phyloP scores from a whole-genome alignment of 768 basidiomycete species.

The Astraeus odoratus region DNA sequence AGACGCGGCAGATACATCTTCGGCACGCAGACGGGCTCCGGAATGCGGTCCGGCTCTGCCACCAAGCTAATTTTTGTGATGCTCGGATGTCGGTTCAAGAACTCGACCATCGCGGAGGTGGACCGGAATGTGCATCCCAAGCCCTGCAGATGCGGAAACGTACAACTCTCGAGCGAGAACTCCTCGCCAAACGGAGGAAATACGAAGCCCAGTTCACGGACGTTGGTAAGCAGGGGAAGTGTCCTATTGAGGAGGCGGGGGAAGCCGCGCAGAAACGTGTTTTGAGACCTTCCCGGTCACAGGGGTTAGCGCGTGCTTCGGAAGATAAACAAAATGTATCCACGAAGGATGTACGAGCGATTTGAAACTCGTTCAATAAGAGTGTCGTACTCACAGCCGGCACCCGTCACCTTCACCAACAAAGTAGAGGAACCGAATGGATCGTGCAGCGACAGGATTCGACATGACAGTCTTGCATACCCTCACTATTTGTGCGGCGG shows the following conservation, averaged over 20 bases:
- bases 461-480: conserved; percentile 3
- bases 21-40: no score
- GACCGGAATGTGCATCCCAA: not conserved
- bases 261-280: no score
- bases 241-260: no score
- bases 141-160: conserved; percentile 1
- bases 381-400: no score
- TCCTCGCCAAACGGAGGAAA: not conserved
- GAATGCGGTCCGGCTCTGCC: no score
- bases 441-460: conserved; percentile 3
- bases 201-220: not conserved
- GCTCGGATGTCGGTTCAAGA: conserved; percentile 2
- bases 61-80: not conserved
- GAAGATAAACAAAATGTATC: no score
- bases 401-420: not conserved
- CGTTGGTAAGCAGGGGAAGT: no score
- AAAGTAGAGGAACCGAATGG: conserved; percentile 1
- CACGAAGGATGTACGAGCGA: no score
- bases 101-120: not conserved
- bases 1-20: no score
- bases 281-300: no score
- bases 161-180: not conserved
- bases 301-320: no score
- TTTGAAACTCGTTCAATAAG: no score
- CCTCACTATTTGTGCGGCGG: not conserved